Evolutionary conservation across 768 basidiomycete genomes (phyloP).

Genomic region (Auricularia sp.): DNA sequence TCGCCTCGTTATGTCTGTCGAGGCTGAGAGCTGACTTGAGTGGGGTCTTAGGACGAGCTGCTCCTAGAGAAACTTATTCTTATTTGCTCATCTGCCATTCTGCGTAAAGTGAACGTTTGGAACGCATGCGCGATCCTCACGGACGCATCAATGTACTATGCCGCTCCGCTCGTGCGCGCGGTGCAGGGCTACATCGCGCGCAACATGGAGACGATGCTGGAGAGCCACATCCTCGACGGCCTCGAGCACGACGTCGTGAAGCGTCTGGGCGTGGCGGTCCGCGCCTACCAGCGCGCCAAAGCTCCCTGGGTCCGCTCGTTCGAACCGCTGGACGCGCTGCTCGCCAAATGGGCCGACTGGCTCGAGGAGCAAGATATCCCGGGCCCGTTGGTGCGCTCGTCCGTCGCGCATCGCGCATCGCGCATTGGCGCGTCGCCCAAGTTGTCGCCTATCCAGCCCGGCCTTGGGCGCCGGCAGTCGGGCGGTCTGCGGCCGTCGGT

Average conservation of each 20-base stretch:
- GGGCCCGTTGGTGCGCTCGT: constrained; percentile 32
- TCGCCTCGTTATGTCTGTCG: constrained; percentile 4
- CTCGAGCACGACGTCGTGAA: constrained; percentile 54
- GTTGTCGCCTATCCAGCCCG: constrained; percentile 19
- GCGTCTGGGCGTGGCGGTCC: constrained; percentile 51
- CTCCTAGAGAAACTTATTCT: constrained; percentile 77
- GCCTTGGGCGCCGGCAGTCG: background rate
- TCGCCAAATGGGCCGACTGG: constrained; percentile 62
- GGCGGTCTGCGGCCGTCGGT: background rate
- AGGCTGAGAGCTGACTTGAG: no score
- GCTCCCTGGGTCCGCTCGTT: constrained; percentile 55
- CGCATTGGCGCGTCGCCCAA: constrained; percentile 18
- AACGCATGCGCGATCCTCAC: constrained; percentile 74
- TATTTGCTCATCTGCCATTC: constrained; percentile 68
- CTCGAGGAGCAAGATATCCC: constrained; percentile 61
- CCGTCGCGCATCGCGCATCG: constrained; percentile 4
- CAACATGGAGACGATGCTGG: constrained; percentile 82
- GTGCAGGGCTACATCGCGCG: constrained; percentile 70
- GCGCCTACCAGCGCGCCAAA: constrained; percentile 50
- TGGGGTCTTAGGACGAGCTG: constrained; percentile 58
- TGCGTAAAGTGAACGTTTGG: constrained; percentile 52
- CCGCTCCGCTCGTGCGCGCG: constrained; percentile 51
- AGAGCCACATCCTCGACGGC: constrained; percentile 69
- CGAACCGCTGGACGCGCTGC: constrained; percentile 38
- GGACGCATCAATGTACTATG: constrained; percentile 74